A percentile compares a stretch with the other conserved stretches of the same genome.
phyloP scores from a whole-genome alignment of 2,329 filamentous ascomycete genomes.

The Coniella lustricola region DNA sequence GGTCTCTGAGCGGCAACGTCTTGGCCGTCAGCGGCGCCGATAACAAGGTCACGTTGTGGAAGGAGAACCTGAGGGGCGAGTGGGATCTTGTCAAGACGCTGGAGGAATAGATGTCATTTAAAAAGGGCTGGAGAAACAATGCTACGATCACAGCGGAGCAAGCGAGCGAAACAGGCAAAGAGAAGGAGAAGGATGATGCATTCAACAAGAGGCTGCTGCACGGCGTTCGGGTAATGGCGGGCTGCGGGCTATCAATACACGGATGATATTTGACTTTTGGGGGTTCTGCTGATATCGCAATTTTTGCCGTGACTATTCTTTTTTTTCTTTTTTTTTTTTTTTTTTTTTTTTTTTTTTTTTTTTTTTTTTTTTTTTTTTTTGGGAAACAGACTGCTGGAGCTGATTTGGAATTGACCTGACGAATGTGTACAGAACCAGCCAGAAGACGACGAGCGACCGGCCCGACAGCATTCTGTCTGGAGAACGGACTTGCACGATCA shows the following conservation, averaged over 20 bases:
- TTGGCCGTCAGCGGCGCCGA: conserved; percentile 88
- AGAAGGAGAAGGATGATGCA: background rate
- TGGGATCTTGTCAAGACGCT: conserved; percentile 98
- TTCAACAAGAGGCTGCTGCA: conserved; percentile 9
- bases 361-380: too few relatives aligned
- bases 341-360: too few relatives aligned
- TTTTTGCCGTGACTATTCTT: background rate
- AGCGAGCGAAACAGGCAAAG: background rate
- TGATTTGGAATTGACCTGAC: too few relatives aligned
- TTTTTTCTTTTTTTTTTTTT: background rate
- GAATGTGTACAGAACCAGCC: too few relatives aligned
- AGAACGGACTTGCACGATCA: too few relatives aligned
- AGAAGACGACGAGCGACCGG: too few relatives aligned
- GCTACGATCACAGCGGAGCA: background rate
- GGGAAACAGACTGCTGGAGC: too few relatives aligned
- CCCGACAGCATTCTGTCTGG: too few relatives aligned
- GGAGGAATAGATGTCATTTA: conserved; percentile 61
- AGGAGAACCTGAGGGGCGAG: conserved; percentile 92
- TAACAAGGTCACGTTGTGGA: conserved; percentile 97
- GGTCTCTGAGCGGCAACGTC: conserved; percentile 95
- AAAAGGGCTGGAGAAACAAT: too few relatives aligned
- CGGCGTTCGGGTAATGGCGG: conserved; percentile 11
- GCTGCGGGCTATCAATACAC: conserved; percentile 3
- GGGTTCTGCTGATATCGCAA: background rate
- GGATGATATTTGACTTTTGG: background rate